Percentiles rank a stretch among this genome's conserved stretches.
These are phyloP conservation scores for Solanum appendiculatum DNA, from an alignment of 257 asterid genomes.

Conservation along the genomic window DNA sequence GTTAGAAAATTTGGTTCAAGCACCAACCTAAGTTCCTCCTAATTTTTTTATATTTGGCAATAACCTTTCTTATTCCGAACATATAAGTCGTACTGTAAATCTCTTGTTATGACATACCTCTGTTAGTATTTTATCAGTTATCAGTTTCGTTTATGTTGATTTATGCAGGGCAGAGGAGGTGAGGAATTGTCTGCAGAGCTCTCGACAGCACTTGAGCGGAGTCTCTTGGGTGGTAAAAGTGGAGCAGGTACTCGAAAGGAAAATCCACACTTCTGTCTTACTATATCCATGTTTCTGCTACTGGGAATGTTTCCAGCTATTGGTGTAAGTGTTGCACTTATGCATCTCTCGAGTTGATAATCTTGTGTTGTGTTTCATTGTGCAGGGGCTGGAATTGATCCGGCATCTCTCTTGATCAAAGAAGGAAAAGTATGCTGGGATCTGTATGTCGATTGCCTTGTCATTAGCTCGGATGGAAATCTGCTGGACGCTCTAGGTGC, in stretches of 20 bases:
- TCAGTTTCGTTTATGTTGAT: background rate
- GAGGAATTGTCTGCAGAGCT: constrained; percentile 77
- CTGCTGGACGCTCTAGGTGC: constrained; percentile 82
- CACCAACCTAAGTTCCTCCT: background rate
- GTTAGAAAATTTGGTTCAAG: background rate
- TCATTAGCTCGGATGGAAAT: constrained; percentile 91
- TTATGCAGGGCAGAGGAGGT: constrained; percentile 81
- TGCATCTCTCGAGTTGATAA: background rate
- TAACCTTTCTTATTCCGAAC: background rate
- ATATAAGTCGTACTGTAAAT: background rate
- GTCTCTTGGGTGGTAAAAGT: constrained; percentile 88
- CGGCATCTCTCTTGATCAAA: constrained; percentile 60
- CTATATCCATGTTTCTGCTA: background rate
- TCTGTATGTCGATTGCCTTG: constrained; percentile 81
- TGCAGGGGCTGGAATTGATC: constrained; percentile 88
- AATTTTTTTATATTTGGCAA: background rate
- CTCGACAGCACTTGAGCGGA: constrained; percentile 62
- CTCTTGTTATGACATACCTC: background rate
- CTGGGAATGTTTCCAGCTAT: background rate
- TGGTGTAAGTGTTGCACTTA: background rate
- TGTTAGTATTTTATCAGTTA: background rate
- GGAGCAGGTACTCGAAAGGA: constrained; percentile 66
- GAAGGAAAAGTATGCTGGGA: constrained; percentile 94
- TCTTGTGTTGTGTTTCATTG: background rate
- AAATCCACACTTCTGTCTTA: background rate